Base-by-base conservation (phyloP, 441 rosid species). In the Omphalea diandra region DNA sequence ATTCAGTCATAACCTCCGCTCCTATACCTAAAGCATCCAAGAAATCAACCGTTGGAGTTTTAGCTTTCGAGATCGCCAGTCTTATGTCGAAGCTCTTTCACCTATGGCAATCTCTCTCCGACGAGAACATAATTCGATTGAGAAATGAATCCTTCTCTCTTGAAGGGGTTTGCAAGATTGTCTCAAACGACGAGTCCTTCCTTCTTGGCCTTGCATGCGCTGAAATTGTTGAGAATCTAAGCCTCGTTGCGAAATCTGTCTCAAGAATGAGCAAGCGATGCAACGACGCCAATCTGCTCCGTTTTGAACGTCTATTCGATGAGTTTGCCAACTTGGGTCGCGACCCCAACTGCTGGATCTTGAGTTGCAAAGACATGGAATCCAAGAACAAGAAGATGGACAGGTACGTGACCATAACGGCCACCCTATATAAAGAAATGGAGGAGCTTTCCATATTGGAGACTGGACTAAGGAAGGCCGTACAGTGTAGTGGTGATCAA, bases 11-110 rank as follows among this genome's bases (percentile, higher is more conserved):
- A 57, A 77, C 90, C 58, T 73, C 72, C 70, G 59, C 53, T 1
- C 83, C 79, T 0, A 31, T 63, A 43, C 85, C 83, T 38, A 74
- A 77, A 44, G 32, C 80, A 3, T 56, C 79, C 4, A 68, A 71
- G 60, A 85, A 81, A 70, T 72, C 81, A 14, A 72, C 76, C 66
- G 82, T 90, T 10, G 95, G 90, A 2, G 83, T 95, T n/a, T 68
- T 92, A 38, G 86, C 96, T 2, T 92, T 90, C 33, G 99, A 95
- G 76, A 79, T 86, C 32, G 86, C 99, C 3, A 82, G 89, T 44
- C 77, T 92, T 75, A 90, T 92, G 94, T 86, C 99, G 0, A 95
- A 90, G 86, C 83, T 92, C 65, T 87, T 92, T 67, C 92, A 90
- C 35, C 76, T 88, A 8, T 87, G 92, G 87, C 84, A 82, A 44